These are phyloP conservation scores for Salix purpurea DNA, from an alignment of 345 rosid genomes.

Conservation along the genomic window DNA sequence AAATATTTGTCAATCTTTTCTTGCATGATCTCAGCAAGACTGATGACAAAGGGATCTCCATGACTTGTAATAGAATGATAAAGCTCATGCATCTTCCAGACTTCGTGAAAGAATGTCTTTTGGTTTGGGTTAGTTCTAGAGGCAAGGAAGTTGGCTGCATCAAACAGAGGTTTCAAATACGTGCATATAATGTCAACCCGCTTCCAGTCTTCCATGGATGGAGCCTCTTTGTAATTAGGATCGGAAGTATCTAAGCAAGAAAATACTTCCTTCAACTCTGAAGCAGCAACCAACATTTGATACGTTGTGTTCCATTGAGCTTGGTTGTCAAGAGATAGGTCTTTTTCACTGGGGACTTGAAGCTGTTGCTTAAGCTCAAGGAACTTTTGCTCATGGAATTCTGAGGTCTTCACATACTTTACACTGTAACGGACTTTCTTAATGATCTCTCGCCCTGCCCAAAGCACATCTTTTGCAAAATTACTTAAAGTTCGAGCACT, in stretches of 20 bases:
- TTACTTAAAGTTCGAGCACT: slow-evolving; percentile 52
- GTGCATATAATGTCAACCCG: slow-evolving; percentile 61
- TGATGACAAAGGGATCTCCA: slow-evolving; percentile 57
- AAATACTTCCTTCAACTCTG: slow-evolving; percentile 81
- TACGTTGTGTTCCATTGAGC: slow-evolving; percentile 80
- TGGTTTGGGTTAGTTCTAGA: slow-evolving; percentile 46
- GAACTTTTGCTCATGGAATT: slow-evolving; percentile 83
- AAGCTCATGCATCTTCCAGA: slow-evolving; percentile 82
- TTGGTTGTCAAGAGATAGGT: slow-evolving; percentile 63
- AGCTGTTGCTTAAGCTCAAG: slow-evolving; percentile 83
- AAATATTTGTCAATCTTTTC: slow-evolving; percentile 68
- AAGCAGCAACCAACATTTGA: slow-evolving; percentile 80
- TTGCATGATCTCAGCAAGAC: slow-evolving; percentile 51
- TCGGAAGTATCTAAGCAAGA: slow-evolving; percentile 79
- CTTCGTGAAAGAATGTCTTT: slow-evolving; percentile 69
- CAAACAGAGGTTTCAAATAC: slow-evolving; percentile 67
- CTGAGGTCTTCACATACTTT: slow-evolving; percentile 78
- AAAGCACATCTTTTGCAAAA: slow-evolving; percentile 58
- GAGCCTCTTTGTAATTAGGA: slow-evolving; percentile 71
- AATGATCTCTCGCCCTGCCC: slow-evolving; percentile 46
- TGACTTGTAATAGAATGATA: slow-evolving; percentile 37
- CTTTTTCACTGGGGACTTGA: slow-evolving; percentile 72
- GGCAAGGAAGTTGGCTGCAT: slow-evolving; percentile 58
- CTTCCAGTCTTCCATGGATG: slow-evolving; percentile 72
- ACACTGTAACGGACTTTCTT: slow-evolving; percentile 77